These are phyloP conservation scores for Fragaria ananassa DNA, from an alignment of 306 rosid species.

Conservation along the genomic window DNA sequence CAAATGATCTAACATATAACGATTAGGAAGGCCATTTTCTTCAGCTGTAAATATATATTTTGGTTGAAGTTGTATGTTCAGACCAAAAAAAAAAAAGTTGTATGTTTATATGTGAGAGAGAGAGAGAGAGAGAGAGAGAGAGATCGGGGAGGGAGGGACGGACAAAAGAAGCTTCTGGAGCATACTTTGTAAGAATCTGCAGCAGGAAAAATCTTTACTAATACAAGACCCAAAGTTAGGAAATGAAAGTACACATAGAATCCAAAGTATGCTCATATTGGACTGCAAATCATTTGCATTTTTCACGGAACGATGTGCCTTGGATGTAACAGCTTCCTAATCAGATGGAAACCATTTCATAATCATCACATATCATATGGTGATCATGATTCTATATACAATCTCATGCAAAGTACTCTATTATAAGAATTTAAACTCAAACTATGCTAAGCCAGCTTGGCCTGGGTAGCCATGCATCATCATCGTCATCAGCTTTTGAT, in stretches of 20 bases:
- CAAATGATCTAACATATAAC: not conserved
- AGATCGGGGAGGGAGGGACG: not conserved
- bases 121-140: constrained; percentile 5
- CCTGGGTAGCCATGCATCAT: constrained; percentile 23
- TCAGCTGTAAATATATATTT: too few relatives aligned
- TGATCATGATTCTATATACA: constrained; percentile 17
- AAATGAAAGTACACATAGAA: constrained; percentile 35
- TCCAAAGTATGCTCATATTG: constrained; percentile 37
- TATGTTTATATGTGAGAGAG: not conserved
- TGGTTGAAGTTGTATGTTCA: too few relatives aligned
- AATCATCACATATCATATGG: constrained; percentile 1
- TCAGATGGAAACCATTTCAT: constrained; percentile 20
- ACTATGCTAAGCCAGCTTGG: not conserved
- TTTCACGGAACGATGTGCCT: constrained; percentile 58
- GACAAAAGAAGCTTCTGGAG: constrained; percentile 49
- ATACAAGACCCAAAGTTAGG: constrained; percentile 29
- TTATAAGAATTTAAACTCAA: not conserved
- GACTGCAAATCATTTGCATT: constrained; percentile 38
- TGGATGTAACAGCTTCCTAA: constrained; percentile 14
- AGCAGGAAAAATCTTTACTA: constrained; percentile 30
- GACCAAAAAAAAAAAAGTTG: too few relatives aligned
- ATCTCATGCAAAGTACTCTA: constrained; percentile 22
- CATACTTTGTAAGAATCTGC: constrained; percentile 35
- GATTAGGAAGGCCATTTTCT: not conserved
- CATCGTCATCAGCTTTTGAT: constrained; percentile 56